Percentiles rank a stretch among this genome's conserved stretches.
Conservation (phyloP, 176 grass and related monocot species). For the Neostapfia colusana region DNA sequence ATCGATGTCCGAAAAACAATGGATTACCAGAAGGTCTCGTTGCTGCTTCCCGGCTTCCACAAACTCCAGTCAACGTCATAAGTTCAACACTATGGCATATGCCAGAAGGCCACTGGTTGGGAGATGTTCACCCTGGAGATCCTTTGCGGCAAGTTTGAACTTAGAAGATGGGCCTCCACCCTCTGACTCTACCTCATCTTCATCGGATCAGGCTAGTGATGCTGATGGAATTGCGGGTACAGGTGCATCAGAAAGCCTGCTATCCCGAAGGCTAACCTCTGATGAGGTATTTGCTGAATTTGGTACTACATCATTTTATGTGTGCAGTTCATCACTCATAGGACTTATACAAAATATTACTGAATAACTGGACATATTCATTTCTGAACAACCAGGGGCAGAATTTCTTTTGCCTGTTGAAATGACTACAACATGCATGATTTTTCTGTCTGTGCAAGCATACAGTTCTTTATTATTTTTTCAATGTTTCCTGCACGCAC, state of each 20-base stretch:
- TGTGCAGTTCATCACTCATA: not conserved
- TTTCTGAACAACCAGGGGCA: not conserved
- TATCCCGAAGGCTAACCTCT: slow-evolving; percentile 42
- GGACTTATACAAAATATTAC: not conserved
- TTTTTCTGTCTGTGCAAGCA: not conserved
- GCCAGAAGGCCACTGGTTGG: slow-evolving; percentile 30
- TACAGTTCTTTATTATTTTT: not conserved
- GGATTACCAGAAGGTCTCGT: slow-evolving; percentile 22
- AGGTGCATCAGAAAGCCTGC: slow-evolving; percentile 43
- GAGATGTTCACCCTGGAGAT: slow-evolving; percentile 47
- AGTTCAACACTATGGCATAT: slow-evolving; percentile 19
- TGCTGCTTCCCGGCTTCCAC: slow-evolving; percentile 24
- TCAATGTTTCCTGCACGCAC: not conserved
- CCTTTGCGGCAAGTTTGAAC: slow-evolving; percentile 52
- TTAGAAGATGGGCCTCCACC: slow-evolving; percentile 49
- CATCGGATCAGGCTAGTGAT: slow-evolving; percentile 36
- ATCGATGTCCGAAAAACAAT: slow-evolving; percentile 12
- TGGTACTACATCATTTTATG: not conserved
- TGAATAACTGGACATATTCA: not conserved
- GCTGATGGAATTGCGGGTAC: slow-evolving; percentile 18
- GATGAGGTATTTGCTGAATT: slow-evolving; percentile 52
- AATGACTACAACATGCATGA: not conserved
- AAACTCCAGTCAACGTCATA: slow-evolving; percentile 27
- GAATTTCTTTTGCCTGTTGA: not conserved
- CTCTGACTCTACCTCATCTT: slow-evolving; percentile 22